Evolutionary conservation across 371 early-diverging fungal genomes (phyloP).

Genomic region (Syncephalastrum racemosum): DNA sequence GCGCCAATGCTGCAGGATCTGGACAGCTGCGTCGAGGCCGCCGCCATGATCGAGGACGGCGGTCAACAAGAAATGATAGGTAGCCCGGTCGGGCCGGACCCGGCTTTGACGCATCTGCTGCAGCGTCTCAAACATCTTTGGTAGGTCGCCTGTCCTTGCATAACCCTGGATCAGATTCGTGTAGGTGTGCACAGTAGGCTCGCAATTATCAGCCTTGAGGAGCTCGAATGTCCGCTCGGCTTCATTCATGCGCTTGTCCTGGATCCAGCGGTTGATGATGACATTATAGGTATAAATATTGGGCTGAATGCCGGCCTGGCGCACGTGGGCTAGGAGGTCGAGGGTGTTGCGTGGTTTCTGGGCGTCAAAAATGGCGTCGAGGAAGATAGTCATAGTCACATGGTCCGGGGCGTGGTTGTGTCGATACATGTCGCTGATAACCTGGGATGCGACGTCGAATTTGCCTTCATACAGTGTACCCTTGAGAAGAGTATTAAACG

Average conservation of each 20-base stretch:
- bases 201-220: slow-evolving; percentile 10
- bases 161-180: slow-evolving; percentile 51
- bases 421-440: slow-evolving; percentile 44
- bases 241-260: slow-evolving; percentile 22
- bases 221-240: slow-evolving; percentile 38
- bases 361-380: slow-evolving; percentile 38
- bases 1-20: slow-evolving; percentile 33
- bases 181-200: slow-evolving; percentile 44
- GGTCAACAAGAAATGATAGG: slow-evolving; percentile 44
- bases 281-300: slow-evolving; percentile 49
- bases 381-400: slow-evolving; percentile 44
- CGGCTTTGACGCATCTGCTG: slow-evolving; percentile 25
- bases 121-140: slow-evolving; percentile 40
- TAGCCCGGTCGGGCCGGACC: slow-evolving; percentile 42
- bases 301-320: slow-evolving; percentile 32
- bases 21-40: slow-evolving; percentile 36
- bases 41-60: slow-evolving; percentile 31
- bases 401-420: slow-evolving; percentile 34
- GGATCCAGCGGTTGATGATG: slow-evolving; percentile 43
- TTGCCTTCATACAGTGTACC: slow-evolving; percentile 30
- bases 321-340: slow-evolving; percentile 27
- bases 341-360: slow-evolving; percentile 23
- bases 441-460: slow-evolving; percentile 17
- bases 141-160: slow-evolving; percentile 24
- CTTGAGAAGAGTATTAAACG: slow-evolving; percentile 51